A percentile compares a stretch with the other conserved stretches of the same genome.
These are phyloP conservation scores for Blastobotrys ciferrii DNA, from an alignment of 1,139 yeast species.

Conservation along the genomic window DNA sequence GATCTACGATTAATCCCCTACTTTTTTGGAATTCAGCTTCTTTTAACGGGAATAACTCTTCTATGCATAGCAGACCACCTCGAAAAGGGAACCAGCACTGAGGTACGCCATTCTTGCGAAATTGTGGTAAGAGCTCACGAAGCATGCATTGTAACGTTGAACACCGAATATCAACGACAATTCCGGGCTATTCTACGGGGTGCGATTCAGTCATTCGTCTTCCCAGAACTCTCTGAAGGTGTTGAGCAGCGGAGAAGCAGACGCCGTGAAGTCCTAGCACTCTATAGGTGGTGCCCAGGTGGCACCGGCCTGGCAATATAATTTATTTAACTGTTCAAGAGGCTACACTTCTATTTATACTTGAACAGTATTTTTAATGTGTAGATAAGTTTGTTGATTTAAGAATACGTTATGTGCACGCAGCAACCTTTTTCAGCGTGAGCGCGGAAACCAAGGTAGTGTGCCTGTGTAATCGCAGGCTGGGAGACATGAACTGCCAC, in stretches of 20 bases:
- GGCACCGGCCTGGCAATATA: slow-evolving; percentile 31
- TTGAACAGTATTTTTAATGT: too few species aligned
- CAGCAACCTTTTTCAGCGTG: too few species aligned
- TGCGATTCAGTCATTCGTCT: slow-evolving; percentile 22
- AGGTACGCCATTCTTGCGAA: slow-evolving; percentile 29
- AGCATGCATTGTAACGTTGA: slow-evolving; percentile 35
- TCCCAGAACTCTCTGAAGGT: slow-evolving; percentile 18
- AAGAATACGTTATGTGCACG: too few species aligned
- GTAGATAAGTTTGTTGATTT: too few species aligned
- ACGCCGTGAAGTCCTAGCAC: slow-evolving; percentile 28
- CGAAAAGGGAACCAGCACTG: slow-evolving; percentile 8
- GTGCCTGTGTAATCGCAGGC: too few species aligned
- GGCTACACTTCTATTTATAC: too few species aligned
- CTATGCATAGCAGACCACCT: slow-evolving; percentile 11
- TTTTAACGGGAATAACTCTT: slow-evolving; percentile 32
- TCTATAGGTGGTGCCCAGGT: slow-evolving; percentile 32
- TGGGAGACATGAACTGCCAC: too few species aligned
- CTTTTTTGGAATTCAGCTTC: slow-evolving; percentile 32
- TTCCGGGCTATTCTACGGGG: slow-evolving; percentile 34
- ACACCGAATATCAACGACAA: slow-evolving; percentile 36
- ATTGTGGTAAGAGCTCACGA: slow-evolving; percentile 36
- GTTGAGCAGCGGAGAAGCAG: slow-evolving; percentile 24
- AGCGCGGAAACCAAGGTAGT: too few species aligned
- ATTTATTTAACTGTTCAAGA: neutral
- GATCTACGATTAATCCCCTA: slow-evolving; percentile 32